Evolutionary conservation across 257 asterid species (phyloP).

Genomic region (Scutellaria galericulata): DNA sequence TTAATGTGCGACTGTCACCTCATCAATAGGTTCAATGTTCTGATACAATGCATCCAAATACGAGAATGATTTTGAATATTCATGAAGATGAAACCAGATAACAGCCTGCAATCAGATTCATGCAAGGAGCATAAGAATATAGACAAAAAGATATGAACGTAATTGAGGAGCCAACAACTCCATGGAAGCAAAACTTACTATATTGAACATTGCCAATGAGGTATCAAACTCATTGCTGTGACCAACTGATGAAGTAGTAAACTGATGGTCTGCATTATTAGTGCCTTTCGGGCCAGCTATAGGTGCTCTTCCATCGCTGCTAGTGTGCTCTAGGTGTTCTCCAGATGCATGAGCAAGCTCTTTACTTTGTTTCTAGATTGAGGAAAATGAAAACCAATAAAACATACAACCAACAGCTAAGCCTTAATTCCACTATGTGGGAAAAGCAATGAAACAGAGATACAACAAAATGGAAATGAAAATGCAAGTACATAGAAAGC

Average conservation of each 20-base stretch:
- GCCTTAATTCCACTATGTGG: not conserved
- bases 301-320: constrained; percentile 53
- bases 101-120: constrained; percentile 73
- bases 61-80: constrained; percentile 69
- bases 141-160: constrained; percentile 16
- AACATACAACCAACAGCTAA: not conserved
- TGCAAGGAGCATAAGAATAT: constrained; percentile 27
- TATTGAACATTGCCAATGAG: constrained; percentile 67
- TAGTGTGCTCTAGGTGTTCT: constrained; percentile 56
- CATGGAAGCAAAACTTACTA: constrained; percentile 51
- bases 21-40: constrained; percentile 86
- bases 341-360: constrained; percentile 59
- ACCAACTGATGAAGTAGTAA: constrained; percentile 54
- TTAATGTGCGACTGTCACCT: constrained; percentile 51
- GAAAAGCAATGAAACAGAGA: constrained; percentile 10
- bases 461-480: not conserved
- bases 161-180: constrained; percentile 31
- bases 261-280: constrained; percentile 40
- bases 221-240: constrained; percentile 58
- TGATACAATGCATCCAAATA: constrained; percentile 77
- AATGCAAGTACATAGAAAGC: constrained; percentile 21
- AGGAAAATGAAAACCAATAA: constrained; percentile 13
- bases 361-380: constrained; percentile 67
- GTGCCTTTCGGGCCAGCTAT: constrained; percentile 49
- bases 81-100: constrained; percentile 89